Evolutionary conservation across 2,329 filamentous ascomycete genomes (phyloP).

Genomic region (Aspergillus fijiensis): DNA sequence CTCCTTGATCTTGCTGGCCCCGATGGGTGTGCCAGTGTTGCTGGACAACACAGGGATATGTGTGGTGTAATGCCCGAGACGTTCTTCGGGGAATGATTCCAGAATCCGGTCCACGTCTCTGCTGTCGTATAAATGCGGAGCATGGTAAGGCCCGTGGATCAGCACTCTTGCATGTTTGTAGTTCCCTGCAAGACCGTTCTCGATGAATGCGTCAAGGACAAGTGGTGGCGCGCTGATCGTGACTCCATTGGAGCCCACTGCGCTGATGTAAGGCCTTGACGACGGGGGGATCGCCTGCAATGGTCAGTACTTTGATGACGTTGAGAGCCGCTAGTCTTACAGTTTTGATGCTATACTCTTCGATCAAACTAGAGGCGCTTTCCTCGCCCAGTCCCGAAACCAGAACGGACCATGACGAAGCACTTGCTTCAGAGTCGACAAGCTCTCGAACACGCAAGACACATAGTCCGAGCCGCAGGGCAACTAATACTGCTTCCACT

Average conservation of each 20-base stretch:
- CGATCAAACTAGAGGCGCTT: slow-evolving; percentile 28
- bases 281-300: slow-evolving; percentile 48
- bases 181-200: slow-evolving; percentile 49
- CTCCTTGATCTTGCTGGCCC: slow-evolving; percentile 30
- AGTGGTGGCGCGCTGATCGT: slow-evolving; percentile 60
- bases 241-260: slow-evolving; percentile 58
- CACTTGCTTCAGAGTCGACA: slow-evolving; percentile 32
- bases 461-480: slow-evolving; percentile 46
- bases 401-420: slow-evolving; percentile 43
- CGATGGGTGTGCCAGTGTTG: slow-evolving; percentile 34
- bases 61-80: slow-evolving; percentile 28
- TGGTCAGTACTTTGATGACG: background rate
- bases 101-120: slow-evolving; percentile 55
- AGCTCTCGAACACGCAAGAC: slow-evolving; percentile 39
- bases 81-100: slow-evolving; percentile 31
- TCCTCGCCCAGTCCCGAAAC: slow-evolving; percentile 39
- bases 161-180: slow-evolving; percentile 55
- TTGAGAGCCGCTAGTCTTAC: slow-evolving; percentile 19
- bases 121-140: slow-evolving; percentile 54
- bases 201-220: slow-evolving; percentile 53
- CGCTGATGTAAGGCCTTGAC: slow-evolving; percentile 58
- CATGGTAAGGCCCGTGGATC: slow-evolving; percentile 61
- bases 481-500: slow-evolving; percentile 43
- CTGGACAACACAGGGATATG: slow-evolving; percentile 41
- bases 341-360: slow-evolving; percentile 24